phyloP scores from a whole-genome alignment of 495 filamentous ascomycete species.

The Aspergillus hancockii region DNA sequence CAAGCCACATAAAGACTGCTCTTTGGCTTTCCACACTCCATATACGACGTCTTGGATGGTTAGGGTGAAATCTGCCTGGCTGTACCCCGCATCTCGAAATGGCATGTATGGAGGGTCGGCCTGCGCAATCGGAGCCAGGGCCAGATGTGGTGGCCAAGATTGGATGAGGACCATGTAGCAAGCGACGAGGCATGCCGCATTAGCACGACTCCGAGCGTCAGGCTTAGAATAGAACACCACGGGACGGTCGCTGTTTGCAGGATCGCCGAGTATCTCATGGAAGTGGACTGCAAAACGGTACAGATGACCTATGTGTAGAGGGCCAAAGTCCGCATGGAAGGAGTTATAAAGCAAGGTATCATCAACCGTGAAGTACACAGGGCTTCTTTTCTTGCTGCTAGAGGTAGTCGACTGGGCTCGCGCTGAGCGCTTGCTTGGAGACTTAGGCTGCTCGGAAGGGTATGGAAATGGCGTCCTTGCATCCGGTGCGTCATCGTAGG shows the following conservation, averaged over 20 bases:
- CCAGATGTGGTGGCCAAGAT: conserved; percentile 95
- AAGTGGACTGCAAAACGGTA: conserved; percentile 94
- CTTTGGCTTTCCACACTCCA: conserved; percentile 97
- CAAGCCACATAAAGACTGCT: conserved; percentile 82
- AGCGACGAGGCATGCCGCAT: conserved; percentile 92
- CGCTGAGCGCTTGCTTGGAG: conserved; percentile 76
- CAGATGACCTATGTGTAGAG: conserved; percentile 93
- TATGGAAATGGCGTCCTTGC: conserved; percentile 86
- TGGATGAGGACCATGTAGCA: conserved; percentile 99
- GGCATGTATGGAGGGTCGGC: conserved; percentile 97
- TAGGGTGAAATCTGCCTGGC: conserved; percentile 93
- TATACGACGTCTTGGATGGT: conserved; percentile 97
- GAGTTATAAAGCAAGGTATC: conserved; percentile 93
- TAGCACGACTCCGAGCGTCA: conserved; percentile 91
- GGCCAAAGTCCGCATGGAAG: conserved; percentile 98
- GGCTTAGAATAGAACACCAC: conserved; percentile 94
- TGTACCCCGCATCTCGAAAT: conserved; percentile 97
- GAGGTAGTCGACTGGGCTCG: conserved; percentile 59
- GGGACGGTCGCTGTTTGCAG: conserved; percentile 75
- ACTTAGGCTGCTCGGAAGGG: conserved; percentile 57
- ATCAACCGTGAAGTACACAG: conserved; percentile 95
- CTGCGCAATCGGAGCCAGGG: conserved; percentile 94
- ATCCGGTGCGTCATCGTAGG: conserved; percentile 81
- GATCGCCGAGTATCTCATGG: conserved; percentile 90
- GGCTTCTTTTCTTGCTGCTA: conserved; percentile 55